phyloP scores from a whole-genome alignment of 805 yeast genomes.

The Myxozyma vanderwaltii region DNA sequence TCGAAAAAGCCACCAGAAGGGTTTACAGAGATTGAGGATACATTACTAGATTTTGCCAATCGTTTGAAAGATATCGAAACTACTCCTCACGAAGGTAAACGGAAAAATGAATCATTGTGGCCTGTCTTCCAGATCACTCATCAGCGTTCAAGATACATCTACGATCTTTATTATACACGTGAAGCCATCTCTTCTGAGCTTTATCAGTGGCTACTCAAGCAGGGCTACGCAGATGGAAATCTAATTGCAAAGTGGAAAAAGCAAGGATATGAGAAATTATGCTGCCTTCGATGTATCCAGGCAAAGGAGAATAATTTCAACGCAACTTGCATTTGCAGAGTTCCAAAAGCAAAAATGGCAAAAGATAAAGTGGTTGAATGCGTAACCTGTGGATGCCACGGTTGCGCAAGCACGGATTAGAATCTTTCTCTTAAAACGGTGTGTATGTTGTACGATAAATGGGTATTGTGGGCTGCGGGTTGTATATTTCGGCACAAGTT shows the following conservation, averaged over 20 bases:
- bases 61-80: slow-evolving; percentile 53
- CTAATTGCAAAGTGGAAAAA: slow-evolving; percentile 84
- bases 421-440: slow-evolving; percentile 8
- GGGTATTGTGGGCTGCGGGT: not conserved
- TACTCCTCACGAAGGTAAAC: slow-evolving; percentile 48
- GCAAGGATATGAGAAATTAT: slow-evolving; percentile 81
- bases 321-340: slow-evolving; percentile 81
- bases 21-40: slow-evolving; percentile 66
- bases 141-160: slow-evolving; percentile 74
- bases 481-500: not conserved
- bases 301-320: slow-evolving; percentile 62
- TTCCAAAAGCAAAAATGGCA: slow-evolving; percentile 59
- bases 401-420: slow-evolving; percentile 79
- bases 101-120: slow-evolving; percentile 66
- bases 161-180: slow-evolving; percentile 69
- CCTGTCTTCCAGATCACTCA: slow-evolving; percentile 70
- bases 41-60: slow-evolving; percentile 59
- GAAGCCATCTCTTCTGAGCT: slow-evolving; percentile 66
- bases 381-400: slow-evolving; percentile 81
- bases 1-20: slow-evolving; percentile 71
- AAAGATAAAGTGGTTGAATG: slow-evolving; percentile 54
- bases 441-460: not conserved
- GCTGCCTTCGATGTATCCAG: slow-evolving; percentile 80
- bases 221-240: slow-evolving; percentile 65
- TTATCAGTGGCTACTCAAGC: slow-evolving; percentile 71